Conservation (phyloP, 2,329 filamentous ascomycete genomes). For the Aspergillus vadensis region DNA sequence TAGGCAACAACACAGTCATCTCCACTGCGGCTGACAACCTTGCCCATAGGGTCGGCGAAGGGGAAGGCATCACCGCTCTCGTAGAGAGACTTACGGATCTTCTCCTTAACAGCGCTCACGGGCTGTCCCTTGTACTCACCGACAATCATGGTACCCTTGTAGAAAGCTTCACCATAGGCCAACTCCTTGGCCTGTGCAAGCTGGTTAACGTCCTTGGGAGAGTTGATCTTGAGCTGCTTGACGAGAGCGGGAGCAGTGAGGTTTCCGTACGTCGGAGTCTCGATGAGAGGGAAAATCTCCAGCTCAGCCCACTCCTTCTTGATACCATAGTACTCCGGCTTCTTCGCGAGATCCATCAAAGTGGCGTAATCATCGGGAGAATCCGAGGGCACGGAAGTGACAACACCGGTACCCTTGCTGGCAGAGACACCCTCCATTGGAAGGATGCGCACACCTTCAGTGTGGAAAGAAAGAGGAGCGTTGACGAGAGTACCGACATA, state of each 20-base stretch:
- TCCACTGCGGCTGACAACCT: conserved; percentile 83
- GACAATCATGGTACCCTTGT: conserved; percentile 86
- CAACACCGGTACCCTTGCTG: conserved; percentile 93
- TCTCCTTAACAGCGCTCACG: conserved; percentile 83
- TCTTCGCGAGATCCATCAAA: conserved; percentile 83
- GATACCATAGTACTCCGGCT: conserved; percentile 94
- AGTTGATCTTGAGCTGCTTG: conserved; percentile 93
- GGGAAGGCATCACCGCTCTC: conserved; percentile 78
- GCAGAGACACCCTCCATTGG: conserved; percentile 94
- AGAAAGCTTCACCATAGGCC: conserved; percentile 96
- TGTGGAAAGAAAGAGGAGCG: conserved; percentile 85
- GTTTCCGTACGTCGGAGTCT: conserved; percentile 84
- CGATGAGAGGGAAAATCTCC: conserved; percentile 84
- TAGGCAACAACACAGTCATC: conserved; percentile 92
- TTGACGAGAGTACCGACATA: conserved; percentile 86
- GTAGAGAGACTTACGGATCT: conserved; percentile 77
- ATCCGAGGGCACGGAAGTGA: conserved; percentile 93
- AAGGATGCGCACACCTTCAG: conserved; percentile 79
- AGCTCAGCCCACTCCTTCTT: conserved; percentile 94
- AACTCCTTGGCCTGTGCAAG: conserved; percentile 92
- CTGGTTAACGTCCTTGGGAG: conserved; percentile 89
- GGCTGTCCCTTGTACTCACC: conserved; percentile 86
- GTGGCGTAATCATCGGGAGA: conserved; percentile 95
- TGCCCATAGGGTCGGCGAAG: conserved; percentile 90
- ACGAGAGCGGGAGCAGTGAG: conserved; percentile 80